These are phyloP conservation scores for Candida ulmi DNA, from an alignment of 805 yeast species.

Conservation along the genomic window DNA sequence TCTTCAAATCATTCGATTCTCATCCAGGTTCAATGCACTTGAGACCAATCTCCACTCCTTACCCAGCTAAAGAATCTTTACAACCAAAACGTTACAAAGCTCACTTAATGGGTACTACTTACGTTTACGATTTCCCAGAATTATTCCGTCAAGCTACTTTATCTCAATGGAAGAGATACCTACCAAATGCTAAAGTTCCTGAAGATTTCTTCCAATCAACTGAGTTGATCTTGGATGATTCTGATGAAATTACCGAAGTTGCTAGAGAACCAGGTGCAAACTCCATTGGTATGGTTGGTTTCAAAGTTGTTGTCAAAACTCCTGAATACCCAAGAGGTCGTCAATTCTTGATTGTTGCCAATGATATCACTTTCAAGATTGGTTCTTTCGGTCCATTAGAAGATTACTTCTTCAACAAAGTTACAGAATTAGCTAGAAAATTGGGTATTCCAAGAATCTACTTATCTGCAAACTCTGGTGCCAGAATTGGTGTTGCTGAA, in stretches of 20 bases:
- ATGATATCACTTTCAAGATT: slow-evolving; percentile 95
- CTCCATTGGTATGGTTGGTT: slow-evolving; percentile 96
- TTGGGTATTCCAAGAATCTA: slow-evolving; percentile 94
- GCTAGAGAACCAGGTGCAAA: slow-evolving; percentile 96
- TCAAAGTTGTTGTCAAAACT: slow-evolving; percentile 84
- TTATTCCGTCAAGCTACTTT: slow-evolving; percentile 88
- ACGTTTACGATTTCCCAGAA: slow-evolving; percentile 98
- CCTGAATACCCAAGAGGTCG: slow-evolving; percentile 98
- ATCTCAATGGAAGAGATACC: slow-evolving; percentile 74
- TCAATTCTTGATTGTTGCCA: slow-evolving; percentile 87
- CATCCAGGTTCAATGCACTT: slow-evolving; percentile 93
- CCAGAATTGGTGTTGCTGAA: slow-evolving; percentile 97
- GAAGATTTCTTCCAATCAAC: slow-evolving; percentile 72
- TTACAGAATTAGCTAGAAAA: slow-evolving; percentile 85
- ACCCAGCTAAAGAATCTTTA: slow-evolving; percentile 95
- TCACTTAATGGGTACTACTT: slow-evolving; percentile 96
- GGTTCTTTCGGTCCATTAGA: slow-evolving; percentile 99
- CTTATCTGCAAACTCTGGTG: slow-evolving; percentile 98
- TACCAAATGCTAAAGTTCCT: slow-evolving; percentile 53
- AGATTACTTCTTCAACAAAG: slow-evolving; percentile 86
- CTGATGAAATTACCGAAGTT: slow-evolving; percentile 75
- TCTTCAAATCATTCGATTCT: slow-evolving; percentile 88
- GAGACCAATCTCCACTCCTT: slow-evolving; percentile 92
- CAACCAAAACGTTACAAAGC: slow-evolving; percentile 99
- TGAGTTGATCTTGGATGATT: slow-evolving; percentile 83